Conservation (phyloP, 352 stramenopile species). For the Phytophthora melonis region DNA sequence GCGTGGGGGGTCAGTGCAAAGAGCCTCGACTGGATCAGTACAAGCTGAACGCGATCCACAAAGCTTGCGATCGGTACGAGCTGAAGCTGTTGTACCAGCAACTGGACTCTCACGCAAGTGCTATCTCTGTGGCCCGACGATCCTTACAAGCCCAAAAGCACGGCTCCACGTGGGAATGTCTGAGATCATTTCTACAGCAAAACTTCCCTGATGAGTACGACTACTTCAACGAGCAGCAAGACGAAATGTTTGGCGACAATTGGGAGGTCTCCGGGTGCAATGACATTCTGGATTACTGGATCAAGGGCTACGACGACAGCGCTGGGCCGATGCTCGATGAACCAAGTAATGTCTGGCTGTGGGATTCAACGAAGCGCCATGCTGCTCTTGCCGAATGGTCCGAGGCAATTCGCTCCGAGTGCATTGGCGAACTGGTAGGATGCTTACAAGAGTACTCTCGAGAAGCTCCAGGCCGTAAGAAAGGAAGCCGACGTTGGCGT, state of each 20-base stretch:
- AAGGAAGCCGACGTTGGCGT: constrained; percentile 42
- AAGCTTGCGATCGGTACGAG: constrained; percentile 32
- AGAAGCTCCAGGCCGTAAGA: constrained; percentile 44
- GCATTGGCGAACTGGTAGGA: constrained; percentile 40
- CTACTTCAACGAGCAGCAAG: constrained; percentile 36
- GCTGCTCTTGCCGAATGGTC: constrained; percentile 35
- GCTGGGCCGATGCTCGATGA: constrained; percentile 24
- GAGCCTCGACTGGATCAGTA: constrained; percentile 50
- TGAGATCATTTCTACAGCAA: constrained; percentile 46
- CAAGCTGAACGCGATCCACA: constrained; percentile 44
- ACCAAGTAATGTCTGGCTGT: constrained; percentile 43
- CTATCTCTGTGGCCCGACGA: constrained; percentile 15
- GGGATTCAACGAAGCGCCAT: constrained; percentile 35
- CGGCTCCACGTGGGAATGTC: constrained; percentile 35
- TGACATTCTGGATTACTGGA: constrained; percentile 55
- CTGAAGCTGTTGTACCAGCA: constrained; percentile 41
- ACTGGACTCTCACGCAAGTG: constrained; percentile 37
- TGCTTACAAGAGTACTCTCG: constrained; percentile 35
- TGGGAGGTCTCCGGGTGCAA: constrained; percentile 47
- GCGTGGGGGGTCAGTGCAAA: constrained; percentile 82
- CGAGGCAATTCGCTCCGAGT: constrained; percentile 12
- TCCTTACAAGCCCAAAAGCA: constrained; percentile 22
- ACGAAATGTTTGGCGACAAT: constrained; percentile 30
- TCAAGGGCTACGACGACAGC: constrained; percentile 30
- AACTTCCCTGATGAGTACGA: constrained; percentile 42